Base-by-base conservation (phyloP, 257 asterid species). In the Solanum lycopersicoides region DNA sequence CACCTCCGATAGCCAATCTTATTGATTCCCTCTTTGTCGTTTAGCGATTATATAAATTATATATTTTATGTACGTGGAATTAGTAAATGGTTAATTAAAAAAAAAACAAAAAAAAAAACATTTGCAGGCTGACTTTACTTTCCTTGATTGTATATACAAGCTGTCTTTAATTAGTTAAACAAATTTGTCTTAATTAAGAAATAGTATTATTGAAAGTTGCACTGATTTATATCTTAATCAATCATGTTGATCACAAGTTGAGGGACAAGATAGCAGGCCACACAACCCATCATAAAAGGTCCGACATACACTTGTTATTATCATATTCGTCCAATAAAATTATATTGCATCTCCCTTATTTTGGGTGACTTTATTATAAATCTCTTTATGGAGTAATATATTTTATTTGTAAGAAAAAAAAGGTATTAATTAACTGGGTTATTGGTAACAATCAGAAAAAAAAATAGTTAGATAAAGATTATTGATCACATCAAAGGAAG, bases 1-100 rank as follows among this genome's bases (percentile, higher is more conserved):
- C 91, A 88, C 87, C 88, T 44, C 94, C 53, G 88, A 89, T 89
- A 88, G 93, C 92, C 95, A 94, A 91, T 91, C 88, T 56, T 92
- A 91, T 91, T 94, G 91, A 77, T 85, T 85, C 84, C 90, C 74
- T 16, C 47, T 42, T 92, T 93, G 91, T 92, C 91, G 37, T 91
- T 82, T 90, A 89, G 92, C 82, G 89, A 86, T 39, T 88, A 88
- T 30, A n/a, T 69, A 69, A 34, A 69, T 12, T n/a, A 65, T n/a
- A 65, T 87, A 65, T 41, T 86, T 66, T 75, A 73, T 76, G 75
- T 75, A 50, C 68, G 74, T 60, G 74, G 69, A 86, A 37, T 56
- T 37, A 69, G 77, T 86, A 79, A 76, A 66, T 28, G 23, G 63
- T 53, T 37, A 37, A 35, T 35, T 35, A 4, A 37, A 4, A 2